Conservation (phyloP, 2,329 filamentous ascomycete genomes). For the Scortechinia acanthostroma region DNA sequence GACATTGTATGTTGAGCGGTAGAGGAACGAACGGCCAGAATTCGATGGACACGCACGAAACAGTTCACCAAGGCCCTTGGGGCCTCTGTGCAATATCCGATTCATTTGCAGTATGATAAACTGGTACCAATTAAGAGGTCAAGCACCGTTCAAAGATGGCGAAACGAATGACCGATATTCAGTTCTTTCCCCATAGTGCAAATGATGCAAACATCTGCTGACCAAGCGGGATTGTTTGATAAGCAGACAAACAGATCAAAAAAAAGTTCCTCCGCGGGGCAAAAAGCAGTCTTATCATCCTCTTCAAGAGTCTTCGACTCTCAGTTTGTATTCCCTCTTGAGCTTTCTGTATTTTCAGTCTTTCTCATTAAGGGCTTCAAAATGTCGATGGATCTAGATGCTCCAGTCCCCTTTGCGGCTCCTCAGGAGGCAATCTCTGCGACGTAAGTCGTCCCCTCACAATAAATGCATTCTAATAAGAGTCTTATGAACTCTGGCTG, state of each 20-base stretch:
- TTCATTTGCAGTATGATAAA: not conserved
- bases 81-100: not conserved
- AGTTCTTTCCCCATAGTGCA: not conserved
- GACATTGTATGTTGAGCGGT: not conserved
- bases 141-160: too few species aligned
- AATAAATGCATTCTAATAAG: too few species aligned
- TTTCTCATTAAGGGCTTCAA: too few species aligned
- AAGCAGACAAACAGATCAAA: not conserved
- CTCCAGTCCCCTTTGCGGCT: slow-evolving; percentile 34
- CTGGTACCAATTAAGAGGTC: too few species aligned
- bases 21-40: not conserved
- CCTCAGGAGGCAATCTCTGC: not conserved
- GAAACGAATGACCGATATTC: too few species aligned
- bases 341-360: too few species aligned
- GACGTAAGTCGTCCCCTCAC: not conserved
- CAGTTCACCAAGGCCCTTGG: not conserved
- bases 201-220: not conserved
- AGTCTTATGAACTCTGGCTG: slow-evolving; percentile 5
- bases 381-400: slow-evolving; percentile 53
- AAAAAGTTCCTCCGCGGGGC: not conserved
- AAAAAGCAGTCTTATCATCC: too few species aligned
- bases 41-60: not conserved
- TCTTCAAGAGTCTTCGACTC: too few species aligned
- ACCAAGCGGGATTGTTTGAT: not conserved
- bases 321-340: too few species aligned